Percentiles rank a stretch among this genome's conserved stretches.
These are phyloP conservation scores for Rhynchosporium graminicola DNA, from an alignment of 2,329 filamentous ascomycete species.

Conservation along the genomic window DNA sequence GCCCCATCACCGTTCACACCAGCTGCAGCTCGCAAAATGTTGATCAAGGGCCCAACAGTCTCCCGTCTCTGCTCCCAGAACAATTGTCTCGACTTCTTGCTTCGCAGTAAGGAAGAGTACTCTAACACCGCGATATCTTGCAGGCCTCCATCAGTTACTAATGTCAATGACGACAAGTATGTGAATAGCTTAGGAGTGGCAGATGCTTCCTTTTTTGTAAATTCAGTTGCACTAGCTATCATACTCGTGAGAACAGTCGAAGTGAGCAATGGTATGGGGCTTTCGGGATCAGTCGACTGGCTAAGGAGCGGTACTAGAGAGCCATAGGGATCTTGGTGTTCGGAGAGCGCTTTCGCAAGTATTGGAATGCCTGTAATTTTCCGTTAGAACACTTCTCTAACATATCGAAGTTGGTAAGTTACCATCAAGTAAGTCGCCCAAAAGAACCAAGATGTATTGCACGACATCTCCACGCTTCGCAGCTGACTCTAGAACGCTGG, in stretches of 20 bases:
- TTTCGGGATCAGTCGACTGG: slow-evolving; percentile 72
- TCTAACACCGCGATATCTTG: slow-evolving; percentile 95
- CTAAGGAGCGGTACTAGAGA: slow-evolving; percentile 81
- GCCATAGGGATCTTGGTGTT: slow-evolving; percentile 75
- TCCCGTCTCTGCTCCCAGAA: slow-evolving; percentile 93
- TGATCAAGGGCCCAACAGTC: slow-evolving; percentile 78
- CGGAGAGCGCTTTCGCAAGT: slow-evolving; percentile 74
- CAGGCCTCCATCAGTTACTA: slow-evolving; percentile 82
- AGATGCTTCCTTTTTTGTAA: slow-evolving; percentile 60
- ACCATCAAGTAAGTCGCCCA: slow-evolving; percentile 87
- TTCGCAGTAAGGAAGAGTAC: slow-evolving; percentile 82
- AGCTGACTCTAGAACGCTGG: slow-evolving; percentile 78
- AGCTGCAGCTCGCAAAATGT: slow-evolving; percentile 78
- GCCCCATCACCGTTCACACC: slow-evolving; percentile 66
- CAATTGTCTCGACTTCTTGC: slow-evolving; percentile 69
- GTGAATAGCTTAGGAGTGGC: slow-evolving; percentile 80
- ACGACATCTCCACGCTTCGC: slow-evolving; percentile 86
- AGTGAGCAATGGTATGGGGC: slow-evolving; percentile 85
- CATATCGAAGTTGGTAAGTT: slow-evolving; percentile 37
- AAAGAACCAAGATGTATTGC: slow-evolving; percentile 90
- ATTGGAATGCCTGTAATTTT: slow-evolving; percentile 69
- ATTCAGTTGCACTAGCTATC: slow-evolving; percentile 63
- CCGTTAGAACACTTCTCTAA: slow-evolving; percentile 13
- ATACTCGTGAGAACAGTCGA: slow-evolving; percentile 83
- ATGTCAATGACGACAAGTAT: slow-evolving; percentile 82